Evolutionary conservation across 176 grass and related monocot genomes (phyloP).

Genomic region (Puya raimondii): DNA sequence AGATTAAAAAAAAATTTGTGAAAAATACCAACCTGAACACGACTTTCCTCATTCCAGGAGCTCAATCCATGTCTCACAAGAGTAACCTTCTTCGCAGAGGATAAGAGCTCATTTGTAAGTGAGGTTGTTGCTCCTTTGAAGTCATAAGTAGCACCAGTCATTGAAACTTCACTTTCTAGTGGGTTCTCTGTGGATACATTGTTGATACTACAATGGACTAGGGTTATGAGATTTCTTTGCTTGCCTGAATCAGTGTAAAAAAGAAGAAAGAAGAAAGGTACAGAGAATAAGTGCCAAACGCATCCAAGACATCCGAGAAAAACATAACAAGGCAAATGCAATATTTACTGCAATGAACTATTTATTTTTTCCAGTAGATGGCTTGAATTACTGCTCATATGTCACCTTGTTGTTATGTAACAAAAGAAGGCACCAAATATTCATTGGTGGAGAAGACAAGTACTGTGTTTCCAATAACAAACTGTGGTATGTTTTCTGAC

Average conservation of each 20-base stretch:
- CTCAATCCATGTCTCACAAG: constrained; percentile 81
- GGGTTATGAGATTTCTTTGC: neutral
- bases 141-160: constrained; percentile 59
- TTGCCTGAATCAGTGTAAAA: constrained; percentile 22
- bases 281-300: neutral
- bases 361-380: no score
- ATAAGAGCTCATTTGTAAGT: constrained; percentile 38
- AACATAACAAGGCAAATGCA: neutral
- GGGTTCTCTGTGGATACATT: constrained; percentile 34
- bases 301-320: neutral
- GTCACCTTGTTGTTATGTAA: no score
- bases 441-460: no score
- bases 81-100: constrained; percentile 53
- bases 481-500: no score
- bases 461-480: no score
- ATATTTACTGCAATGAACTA: no score
- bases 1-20: neutral
- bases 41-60: constrained; percentile 50
- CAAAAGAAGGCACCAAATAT: no score
- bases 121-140: constrained; percentile 63
- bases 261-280: neutral
- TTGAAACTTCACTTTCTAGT: constrained; percentile 20
- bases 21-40: constrained; percentile 35
- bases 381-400: no score
- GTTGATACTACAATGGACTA: constrained; percentile 21